Base-by-base conservation (phyloP, 2,329 filamentous ascomycete genomes). In the Chrysoporthe puriensis region DNA sequence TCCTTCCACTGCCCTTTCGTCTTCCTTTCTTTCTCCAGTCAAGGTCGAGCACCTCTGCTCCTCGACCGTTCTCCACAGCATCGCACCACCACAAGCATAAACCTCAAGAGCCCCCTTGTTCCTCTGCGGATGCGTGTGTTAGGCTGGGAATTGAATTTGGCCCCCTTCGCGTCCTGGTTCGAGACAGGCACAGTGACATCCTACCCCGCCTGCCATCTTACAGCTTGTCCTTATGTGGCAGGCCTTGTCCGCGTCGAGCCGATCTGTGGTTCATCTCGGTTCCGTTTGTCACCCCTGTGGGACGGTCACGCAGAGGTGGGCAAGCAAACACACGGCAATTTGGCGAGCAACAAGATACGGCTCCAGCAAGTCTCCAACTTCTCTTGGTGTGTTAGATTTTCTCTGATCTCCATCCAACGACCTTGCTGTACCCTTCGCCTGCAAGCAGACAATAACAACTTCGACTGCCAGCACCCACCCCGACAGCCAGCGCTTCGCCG, bases 251-350 rank as follows among this genome's bases (percentile, higher is more conserved):
- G 11, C 34, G 34, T n/a, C 54, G 34, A 4, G 13, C 42, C 42
- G 14, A 18, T 21, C 21, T 46, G 59, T 46, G 40, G 21, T 34
- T 34, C 59, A 46, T 13, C 21, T 32, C 43, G 42, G n/a, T 8
- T 34, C 14, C 43, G 26, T 46, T 16, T 8, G 59, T 46, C 21
- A 43, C 59, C 21, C 11, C n/a, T 46, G 54, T 40, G 54, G 34
- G 32, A 36, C 34, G 34, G 34, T 40, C 54, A 40, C 54, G 13
- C 32, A 40, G n/a, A 32, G 18, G 26, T 18, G 18, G 16, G 43
- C 59, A 61, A 46, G 42, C 59, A 61, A 61, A 61, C 59, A 48
- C 34, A 1, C 14, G 11, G 13, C 59, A 46, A 48, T 14, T 34
- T 34, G 21, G 34, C 16, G 2, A n/a, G 21, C 21, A 46, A 34